Evolutionary conservation across 2,329 filamentous ascomycete species (phyloP).

Genomic region (Fusarium metavorans): DNA sequence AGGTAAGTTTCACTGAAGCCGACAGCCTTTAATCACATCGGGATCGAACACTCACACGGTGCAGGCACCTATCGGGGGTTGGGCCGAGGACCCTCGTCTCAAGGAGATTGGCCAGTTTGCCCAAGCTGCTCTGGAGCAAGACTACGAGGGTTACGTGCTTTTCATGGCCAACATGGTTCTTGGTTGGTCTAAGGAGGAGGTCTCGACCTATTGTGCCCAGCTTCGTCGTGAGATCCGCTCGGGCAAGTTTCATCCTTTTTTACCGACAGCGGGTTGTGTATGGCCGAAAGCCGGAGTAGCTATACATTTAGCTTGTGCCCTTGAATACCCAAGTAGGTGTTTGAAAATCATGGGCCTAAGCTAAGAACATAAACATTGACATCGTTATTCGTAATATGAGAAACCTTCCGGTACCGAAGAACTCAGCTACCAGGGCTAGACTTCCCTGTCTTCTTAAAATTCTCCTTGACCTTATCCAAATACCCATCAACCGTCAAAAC

Average conservation of each 20-base stretch:
- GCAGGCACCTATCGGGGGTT: slow-evolving; percentile 37
- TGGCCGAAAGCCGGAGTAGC: slow-evolving; percentile 33
- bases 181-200: slow-evolving; percentile 51
- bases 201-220: slow-evolving; percentile 50
- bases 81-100: slow-evolving; percentile 24
- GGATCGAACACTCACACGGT: neutral
- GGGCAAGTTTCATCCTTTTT: slow-evolving; percentile 45
- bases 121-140: slow-evolving; percentile 50
- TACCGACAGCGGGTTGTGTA: slow-evolving; percentile 47
- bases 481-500: neutral
- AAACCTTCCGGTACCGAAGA: neutral
- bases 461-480: neutral
- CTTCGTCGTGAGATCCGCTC: slow-evolving; percentile 49
- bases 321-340: neutral
- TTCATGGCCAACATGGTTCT: slow-evolving; percentile 52
- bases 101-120: slow-evolving; percentile 43
- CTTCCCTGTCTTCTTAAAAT: neutral
- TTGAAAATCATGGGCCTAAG: neutral
- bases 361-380: neutral
- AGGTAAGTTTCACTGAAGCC: neutral
- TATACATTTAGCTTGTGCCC: neutral
- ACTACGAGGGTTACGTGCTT: slow-evolving; percentile 50
- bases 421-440: neutral
- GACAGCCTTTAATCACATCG: neutral
- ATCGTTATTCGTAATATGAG: neutral